phyloP scores from a whole-genome alignment of 106 monocot species.

The Dioscorea alata region DNA sequence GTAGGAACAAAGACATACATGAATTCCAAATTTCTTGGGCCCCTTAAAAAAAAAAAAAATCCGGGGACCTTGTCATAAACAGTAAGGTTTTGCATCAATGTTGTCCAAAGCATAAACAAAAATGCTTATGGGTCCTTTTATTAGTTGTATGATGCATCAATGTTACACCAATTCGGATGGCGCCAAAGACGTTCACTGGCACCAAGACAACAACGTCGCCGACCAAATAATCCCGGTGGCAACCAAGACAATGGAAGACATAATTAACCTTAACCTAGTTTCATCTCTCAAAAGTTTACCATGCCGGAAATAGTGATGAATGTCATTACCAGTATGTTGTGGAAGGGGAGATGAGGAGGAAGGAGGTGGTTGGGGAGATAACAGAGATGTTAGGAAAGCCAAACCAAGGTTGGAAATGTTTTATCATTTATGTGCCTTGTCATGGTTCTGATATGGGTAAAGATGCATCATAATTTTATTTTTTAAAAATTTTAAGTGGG shows the following conservation, averaged over 20 bases:
- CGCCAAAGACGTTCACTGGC: slow-evolving; percentile 5
- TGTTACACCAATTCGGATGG: neutral
- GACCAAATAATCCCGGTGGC: neutral
- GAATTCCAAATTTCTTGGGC: too few species aligned
- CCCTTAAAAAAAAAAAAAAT: too few species aligned
- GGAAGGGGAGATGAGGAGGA: neutral
- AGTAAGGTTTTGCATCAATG: too few species aligned
- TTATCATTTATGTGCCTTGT: too few species aligned
- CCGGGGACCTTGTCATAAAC: too few species aligned
- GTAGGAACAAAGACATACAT: too few species aligned
- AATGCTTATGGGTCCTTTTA: too few species aligned
- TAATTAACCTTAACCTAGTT: neutral
- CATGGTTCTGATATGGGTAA: too few species aligned
- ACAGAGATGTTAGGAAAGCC: slow-evolving; percentile 36
- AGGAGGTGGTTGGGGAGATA: slow-evolving; percentile 9
- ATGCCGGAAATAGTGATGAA: neutral
- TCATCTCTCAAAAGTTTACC: neutral
- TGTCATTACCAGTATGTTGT: slow-evolving; percentile 11
- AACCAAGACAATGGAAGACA: neutral
- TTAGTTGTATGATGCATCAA: too few species aligned
- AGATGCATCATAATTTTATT: too few species aligned
- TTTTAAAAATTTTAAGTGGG: too few species aligned
- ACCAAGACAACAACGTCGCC: slow-evolving; percentile 10
- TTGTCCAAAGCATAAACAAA: too few species aligned
- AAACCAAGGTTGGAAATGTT: slow-evolving; percentile 44